Evolutionary conservation across 352 stramenopile genomes (phyloP).

Genomic region (Pythium brachiatum): DNA sequence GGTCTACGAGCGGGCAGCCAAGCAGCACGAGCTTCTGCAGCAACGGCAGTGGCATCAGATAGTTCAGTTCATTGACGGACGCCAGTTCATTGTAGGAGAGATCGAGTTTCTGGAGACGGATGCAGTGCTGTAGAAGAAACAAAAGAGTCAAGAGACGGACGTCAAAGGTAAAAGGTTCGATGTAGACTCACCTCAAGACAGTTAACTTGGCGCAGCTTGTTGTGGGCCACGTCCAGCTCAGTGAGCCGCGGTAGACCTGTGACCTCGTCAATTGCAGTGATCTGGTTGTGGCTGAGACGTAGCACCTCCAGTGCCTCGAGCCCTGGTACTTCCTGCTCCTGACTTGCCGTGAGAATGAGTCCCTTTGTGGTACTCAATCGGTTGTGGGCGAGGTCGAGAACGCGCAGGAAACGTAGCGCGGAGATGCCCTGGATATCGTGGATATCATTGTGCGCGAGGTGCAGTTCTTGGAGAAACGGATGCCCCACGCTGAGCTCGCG

Average conservation of each 20-base stretch:
- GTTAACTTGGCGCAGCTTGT: slow-evolving; percentile 39
- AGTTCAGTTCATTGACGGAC: slow-evolving; percentile 65
- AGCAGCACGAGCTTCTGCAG: slow-evolving; percentile 44
- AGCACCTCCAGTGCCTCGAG: slow-evolving; percentile 52
- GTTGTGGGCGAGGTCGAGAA: slow-evolving; percentile 74
- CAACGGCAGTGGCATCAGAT: slow-evolving; percentile 39
- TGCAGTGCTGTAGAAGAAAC: slow-evolving; percentile 38
- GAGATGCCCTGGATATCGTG: slow-evolving; percentile 46
- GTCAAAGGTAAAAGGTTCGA: too few relatives aligned
- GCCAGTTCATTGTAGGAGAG: slow-evolving; percentile 45
- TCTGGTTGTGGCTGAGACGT: slow-evolving; percentile 53
- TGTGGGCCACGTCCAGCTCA: slow-evolving; percentile 55
- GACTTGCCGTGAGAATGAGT: slow-evolving; percentile 20
- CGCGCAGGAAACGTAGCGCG: slow-evolving; percentile 54
- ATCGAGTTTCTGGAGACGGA: slow-evolving; percentile 50
- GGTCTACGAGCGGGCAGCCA: slow-evolving; percentile 40
- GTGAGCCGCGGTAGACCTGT: slow-evolving; percentile 44
- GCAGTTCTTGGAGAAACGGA: slow-evolving; percentile 65
- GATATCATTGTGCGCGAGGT: slow-evolving; percentile 59
- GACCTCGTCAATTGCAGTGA: slow-evolving; percentile 46
- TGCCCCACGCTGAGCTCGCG: slow-evolving; percentile 47
- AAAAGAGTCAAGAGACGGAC: too few relatives aligned
- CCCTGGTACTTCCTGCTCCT: neutral
- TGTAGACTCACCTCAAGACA: slow-evolving; percentile 36
- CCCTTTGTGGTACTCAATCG: slow-evolving; percentile 39